Conservation (phyloP, 371 early-diverging fungal species). For the Nosema muscidifuracis region DNA sequence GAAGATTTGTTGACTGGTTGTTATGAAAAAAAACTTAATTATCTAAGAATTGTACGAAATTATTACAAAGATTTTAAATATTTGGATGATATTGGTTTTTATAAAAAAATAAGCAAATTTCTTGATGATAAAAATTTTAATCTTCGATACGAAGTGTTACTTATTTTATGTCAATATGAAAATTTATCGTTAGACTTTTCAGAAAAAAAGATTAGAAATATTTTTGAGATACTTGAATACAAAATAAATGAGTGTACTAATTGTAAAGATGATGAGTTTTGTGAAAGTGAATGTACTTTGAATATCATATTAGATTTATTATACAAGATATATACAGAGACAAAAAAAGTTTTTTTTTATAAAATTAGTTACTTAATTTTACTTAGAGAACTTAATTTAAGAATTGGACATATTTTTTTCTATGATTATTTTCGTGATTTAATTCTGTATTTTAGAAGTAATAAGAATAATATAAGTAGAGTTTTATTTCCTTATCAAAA, state of each 20-base stretch:
- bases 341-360: slow-evolving; percentile 20
- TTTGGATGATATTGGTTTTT: slow-evolving; percentile 4
- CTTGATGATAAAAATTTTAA: not conserved
- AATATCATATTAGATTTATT: slow-evolving; percentile 23
- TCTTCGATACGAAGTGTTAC: slow-evolving; percentile 10
- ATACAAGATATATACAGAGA: slow-evolving; percentile 5
- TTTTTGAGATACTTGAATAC: slow-evolving; percentile 47
- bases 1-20: not conserved
- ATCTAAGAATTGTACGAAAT: not conserved
- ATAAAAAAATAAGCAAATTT: slow-evolving; percentile 10
- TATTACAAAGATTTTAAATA: not conserved
- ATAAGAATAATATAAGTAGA: slow-evolving; percentile 17
- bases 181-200: not conserved
- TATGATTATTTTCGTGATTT: slow-evolving; percentile 2
- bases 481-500: slow-evolving; percentile 23
- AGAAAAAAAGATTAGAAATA: slow-evolving; percentile 25
- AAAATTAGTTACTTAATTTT: slow-evolving; percentile 46
- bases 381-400: not conserved
- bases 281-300: slow-evolving; percentile 17
- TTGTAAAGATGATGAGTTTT: not conserved
- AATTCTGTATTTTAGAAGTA: not conserved
- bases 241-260: slow-evolving; percentile 22
- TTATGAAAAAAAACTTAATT: not conserved
- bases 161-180: not conserved
- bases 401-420: slow-evolving; percentile 12